Conservation (phyloP, 495 filamentous ascomycete species). For the Cladorrhinum samala region DNA sequence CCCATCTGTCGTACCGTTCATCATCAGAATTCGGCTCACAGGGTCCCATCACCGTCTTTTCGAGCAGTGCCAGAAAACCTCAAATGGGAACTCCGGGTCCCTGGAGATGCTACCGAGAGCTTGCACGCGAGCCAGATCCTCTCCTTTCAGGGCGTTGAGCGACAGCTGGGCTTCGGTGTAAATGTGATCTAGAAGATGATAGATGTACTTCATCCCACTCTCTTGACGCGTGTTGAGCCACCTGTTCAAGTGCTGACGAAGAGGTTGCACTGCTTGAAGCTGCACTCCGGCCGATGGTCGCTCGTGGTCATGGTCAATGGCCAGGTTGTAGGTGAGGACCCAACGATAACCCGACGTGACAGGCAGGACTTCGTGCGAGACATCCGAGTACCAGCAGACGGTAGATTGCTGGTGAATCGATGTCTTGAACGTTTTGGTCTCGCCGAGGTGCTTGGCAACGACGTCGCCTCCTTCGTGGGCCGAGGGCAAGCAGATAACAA, state of each 20-base stretch:
- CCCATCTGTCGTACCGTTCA: no score
- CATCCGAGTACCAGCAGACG: slow-evolving; percentile 50
- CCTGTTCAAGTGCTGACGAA: no score
- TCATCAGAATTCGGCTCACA: slow-evolving; percentile 1
- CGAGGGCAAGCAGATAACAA: slow-evolving; percentile 50
- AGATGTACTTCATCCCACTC: slow-evolving; percentile 10
- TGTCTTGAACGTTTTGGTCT: slow-evolving; percentile 31
- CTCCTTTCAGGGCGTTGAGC: slow-evolving; percentile 33
- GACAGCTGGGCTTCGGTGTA: slow-evolving; percentile 42
- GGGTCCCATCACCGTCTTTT: slow-evolving; percentile 11
- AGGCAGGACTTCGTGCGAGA: slow-evolving; percentile 46
- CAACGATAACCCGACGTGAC: slow-evolving; percentile 46
- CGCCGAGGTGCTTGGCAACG: slow-evolving; percentile 32
- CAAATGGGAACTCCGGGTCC: slow-evolving; percentile 25
- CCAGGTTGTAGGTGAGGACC: slow-evolving; percentile 52
- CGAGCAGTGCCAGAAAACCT: slow-evolving; percentile 2
- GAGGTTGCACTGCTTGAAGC: no score
- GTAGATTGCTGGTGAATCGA: slow-evolving; percentile 34
- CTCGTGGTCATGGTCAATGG: slow-evolving; percentile 16
- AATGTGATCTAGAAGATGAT: slow-evolving; percentile 41
- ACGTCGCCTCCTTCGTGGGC: slow-evolving; percentile 48
- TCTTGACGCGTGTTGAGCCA: background rate
- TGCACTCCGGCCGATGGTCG: slow-evolving; percentile 5
- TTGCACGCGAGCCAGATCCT: slow-evolving; percentile 28
- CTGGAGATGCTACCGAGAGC: slow-evolving; percentile 28